Conservation (phyloP, 2,329 filamentous ascomycete genomes). For the Echinosphaeria canescens region DNA sequence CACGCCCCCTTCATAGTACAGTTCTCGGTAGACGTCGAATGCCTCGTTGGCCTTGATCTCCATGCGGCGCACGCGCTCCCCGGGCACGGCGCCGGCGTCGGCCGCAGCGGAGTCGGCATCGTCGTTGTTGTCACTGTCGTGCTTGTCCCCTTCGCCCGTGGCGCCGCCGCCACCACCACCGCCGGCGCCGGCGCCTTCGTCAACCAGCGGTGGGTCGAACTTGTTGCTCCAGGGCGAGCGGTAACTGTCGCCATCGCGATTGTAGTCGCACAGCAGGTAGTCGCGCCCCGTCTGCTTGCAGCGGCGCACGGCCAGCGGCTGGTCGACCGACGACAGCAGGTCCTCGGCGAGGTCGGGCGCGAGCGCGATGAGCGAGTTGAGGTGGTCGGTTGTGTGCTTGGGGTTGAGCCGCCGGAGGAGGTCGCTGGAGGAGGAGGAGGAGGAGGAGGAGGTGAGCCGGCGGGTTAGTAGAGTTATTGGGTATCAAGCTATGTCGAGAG, state of each 20-base stretch:
- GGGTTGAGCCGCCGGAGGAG: constrained; percentile 95
- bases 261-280: constrained; percentile 98
- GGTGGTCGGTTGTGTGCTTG: constrained; percentile 73
- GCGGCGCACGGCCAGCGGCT: constrained; percentile 69
- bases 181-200: constrained; percentile 39
- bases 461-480: constrained; percentile 2
- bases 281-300: constrained; percentile 82
- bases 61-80: constrained; percentile 80
- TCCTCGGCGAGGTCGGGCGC: constrained; percentile 90
- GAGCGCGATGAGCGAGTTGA: constrained; percentile 71
- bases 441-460: neutral
- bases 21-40: constrained; percentile 88
- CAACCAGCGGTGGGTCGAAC: constrained; percentile 78
- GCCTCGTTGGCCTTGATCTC: constrained; percentile 88
- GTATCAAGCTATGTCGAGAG: constrained; percentile 1
- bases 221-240: constrained; percentile 98
- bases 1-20: constrained; percentile 94
- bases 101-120: no score
- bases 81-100: constrained; percentile 72
- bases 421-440: constrained; percentile 58
- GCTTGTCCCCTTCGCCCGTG: constrained; percentile 30
- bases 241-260: constrained; percentile 95
- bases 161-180: constrained; percentile 27
- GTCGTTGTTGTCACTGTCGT: no score
- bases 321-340: constrained; percentile 91